These are phyloP conservation scores for Colletotrichum falcatum DNA, from an alignment of 2,329 filamentous ascomycete species.

Conservation along the genomic window DNA sequence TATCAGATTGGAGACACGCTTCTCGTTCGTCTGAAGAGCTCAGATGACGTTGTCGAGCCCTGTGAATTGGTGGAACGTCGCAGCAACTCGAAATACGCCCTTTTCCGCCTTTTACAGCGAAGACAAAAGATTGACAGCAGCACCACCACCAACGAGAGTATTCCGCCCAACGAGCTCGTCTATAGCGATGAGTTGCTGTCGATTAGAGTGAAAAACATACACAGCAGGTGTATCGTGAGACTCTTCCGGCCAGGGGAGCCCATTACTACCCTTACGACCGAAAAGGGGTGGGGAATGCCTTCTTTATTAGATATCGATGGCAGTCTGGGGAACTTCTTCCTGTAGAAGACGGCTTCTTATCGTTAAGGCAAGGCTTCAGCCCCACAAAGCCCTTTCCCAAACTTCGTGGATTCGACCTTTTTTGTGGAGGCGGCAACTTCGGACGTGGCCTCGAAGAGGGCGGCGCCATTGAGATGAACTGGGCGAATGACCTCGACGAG, in stretches of 20 bases:
- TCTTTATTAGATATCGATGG: constrained; percentile 66
- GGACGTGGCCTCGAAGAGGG: constrained; percentile 81
- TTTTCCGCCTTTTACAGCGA: constrained; percentile 66
- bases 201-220: constrained; percentile 56
- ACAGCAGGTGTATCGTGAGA: constrained; percentile 70
- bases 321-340: constrained; percentile 42
- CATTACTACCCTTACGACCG: constrained; percentile 75
- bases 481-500: constrained; percentile 74
- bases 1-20: constrained; percentile 68
- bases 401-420: constrained; percentile 76
- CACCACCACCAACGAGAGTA: constrained; percentile 43
- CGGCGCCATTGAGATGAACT: constrained; percentile 72
- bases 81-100: constrained; percentile 47
- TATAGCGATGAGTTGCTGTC: constrained; percentile 61
- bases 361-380: constrained; percentile 68
- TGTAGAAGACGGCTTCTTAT: constrained; percentile 27
- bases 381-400: constrained; percentile 51
- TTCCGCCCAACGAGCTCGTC: constrained; percentile 68
- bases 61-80: constrained; percentile 64
- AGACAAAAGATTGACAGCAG: constrained; percentile 56
- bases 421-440: constrained; percentile 83
- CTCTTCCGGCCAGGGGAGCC: constrained; percentile 59
- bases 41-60: constrained; percentile 63
- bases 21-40: constrained; percentile 54
- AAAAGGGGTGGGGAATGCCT: constrained; percentile 74